Evolutionary conservation across 371 early-diverging fungal genomes (phyloP).

Genomic region (Lichtheimia hyalospora): DNA sequence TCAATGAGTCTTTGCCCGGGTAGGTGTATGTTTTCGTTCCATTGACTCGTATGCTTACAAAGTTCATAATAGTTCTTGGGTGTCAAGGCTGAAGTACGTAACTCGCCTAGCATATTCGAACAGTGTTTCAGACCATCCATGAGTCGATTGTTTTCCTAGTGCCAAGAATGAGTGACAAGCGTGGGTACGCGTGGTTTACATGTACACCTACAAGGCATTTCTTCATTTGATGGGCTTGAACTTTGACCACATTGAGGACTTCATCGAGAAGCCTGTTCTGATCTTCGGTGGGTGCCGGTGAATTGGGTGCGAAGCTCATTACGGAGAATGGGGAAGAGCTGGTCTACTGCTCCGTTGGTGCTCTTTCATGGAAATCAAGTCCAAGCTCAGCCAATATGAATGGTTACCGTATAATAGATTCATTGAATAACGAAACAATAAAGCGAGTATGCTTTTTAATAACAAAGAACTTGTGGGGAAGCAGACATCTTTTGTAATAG

Average conservation of each 20-base stretch:
- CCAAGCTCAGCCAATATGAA: too few species aligned
- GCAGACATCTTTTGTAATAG: too few species aligned
- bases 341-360: too few species aligned
- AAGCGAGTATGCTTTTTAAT: too few species aligned
- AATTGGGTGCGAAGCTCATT: conserved; percentile 28
- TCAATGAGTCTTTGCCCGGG: neutral
- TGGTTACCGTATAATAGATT: too few species aligned
- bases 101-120: conserved; percentile 93
- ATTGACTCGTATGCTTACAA: conserved; percentile 54
- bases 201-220: conserved; percentile 71
- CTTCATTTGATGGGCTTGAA: conserved; percentile 89
- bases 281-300: conserved; percentile 64
- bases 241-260: conserved; percentile 80
- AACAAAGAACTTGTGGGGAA: too few species aligned
- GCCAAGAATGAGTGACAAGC: too few species aligned
- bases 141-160: conserved; percentile 81
- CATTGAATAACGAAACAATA: too few species aligned
- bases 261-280: conserved; percentile 85
- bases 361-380: too few species aligned
- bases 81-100: conserved; percentile 88
- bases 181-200: too few species aligned
- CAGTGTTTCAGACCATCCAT: conserved; percentile 97
- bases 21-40: neutral
- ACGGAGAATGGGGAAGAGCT: too few species aligned
- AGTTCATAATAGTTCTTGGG: conserved; percentile 98